These are phyloP conservation scores for Neospora caninum DNA, from an alignment of 169 alveolate genomes.

Conservation along the genomic window DNA sequence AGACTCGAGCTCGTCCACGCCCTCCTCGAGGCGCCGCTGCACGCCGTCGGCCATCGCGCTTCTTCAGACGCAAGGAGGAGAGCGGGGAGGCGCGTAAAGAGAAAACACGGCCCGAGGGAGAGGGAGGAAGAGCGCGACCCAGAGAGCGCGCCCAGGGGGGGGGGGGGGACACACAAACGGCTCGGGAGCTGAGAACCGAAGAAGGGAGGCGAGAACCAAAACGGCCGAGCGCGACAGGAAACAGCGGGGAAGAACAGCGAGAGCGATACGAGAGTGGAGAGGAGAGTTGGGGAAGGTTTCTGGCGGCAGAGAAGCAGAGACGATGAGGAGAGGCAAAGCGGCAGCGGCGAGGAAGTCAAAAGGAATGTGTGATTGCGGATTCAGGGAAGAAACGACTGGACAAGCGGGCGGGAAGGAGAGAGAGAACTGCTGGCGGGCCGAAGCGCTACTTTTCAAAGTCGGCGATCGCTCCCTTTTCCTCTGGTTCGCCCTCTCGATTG, in stretches of 20 bases:
- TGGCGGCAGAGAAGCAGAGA: neutral
- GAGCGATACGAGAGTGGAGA: neutral
- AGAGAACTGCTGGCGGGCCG: too few species aligned
- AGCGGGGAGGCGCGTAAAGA: neutral
- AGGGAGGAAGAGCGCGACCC: neutral
- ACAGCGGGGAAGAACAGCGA: neutral
- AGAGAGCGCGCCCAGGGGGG: too few species aligned
- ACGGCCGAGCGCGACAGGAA: neutral
- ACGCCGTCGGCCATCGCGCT: constrained; percentile 44
- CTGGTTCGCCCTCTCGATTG: too few species aligned
- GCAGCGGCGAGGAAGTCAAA: neutral
- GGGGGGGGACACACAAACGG: neutral
- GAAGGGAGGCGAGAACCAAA: neutral
- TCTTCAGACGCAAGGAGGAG: neutral
- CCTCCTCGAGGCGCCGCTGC: constrained; percentile 51
- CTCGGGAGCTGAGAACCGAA: neutral
- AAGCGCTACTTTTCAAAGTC: too few species aligned
- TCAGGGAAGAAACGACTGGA: too few species aligned
- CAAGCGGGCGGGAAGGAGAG: too few species aligned
- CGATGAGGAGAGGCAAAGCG: neutral
- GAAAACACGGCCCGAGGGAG: neutral
- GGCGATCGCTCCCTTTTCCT: too few species aligned
- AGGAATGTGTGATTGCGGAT: neutral
- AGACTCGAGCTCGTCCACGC: constrained; percentile 41
- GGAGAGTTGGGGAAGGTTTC: neutral